Conservation (phyloP, 1,139 yeast genomes). For the Starmera stellimalicola region DNA sequence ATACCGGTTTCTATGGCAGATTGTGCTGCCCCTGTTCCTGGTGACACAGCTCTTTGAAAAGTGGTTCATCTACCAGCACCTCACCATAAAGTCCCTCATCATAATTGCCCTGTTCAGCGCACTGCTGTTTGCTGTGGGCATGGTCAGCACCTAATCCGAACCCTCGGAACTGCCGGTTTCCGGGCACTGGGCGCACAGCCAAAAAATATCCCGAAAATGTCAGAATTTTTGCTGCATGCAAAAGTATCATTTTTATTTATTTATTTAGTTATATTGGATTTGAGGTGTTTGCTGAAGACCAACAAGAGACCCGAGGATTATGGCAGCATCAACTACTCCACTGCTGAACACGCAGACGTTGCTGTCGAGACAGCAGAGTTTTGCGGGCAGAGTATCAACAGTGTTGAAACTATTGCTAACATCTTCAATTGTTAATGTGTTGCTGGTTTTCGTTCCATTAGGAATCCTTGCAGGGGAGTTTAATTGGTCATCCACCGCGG, state of each 20-base stretch:
- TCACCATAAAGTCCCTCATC: not conserved
- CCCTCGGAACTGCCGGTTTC: no score
- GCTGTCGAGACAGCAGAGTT: no score
- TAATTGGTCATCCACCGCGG: slow-evolving; percentile 45
- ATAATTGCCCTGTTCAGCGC: slow-evolving; percentile 1
- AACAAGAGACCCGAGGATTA: no score
- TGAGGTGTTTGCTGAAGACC: no score
- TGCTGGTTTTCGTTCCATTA: slow-evolving; percentile 76
- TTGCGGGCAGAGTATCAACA: not conserved
- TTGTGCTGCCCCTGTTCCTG: slow-evolving; percentile 12
- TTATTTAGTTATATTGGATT: no score
- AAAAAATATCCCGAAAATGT: no score
- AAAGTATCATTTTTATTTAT: no score
- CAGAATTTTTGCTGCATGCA: no score
- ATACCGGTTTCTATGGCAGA: slow-evolving; percentile 8
- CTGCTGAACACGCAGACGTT: no score
- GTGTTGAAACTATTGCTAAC: slow-evolving; percentile 27
- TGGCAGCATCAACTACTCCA: no score
- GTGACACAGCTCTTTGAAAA: slow-evolving; percentile 8
- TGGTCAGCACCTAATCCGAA: not conserved
- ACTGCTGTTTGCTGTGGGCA: not conserved
- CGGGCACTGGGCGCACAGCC: no score
- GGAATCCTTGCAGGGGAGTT: slow-evolving; percentile 69
- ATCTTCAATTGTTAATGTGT: slow-evolving; percentile 69
- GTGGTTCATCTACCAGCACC: not conserved